Base-by-base conservation (phyloP, 2,329 filamentous ascomycete species). In the Dothideomycetidae sp. region DNA sequence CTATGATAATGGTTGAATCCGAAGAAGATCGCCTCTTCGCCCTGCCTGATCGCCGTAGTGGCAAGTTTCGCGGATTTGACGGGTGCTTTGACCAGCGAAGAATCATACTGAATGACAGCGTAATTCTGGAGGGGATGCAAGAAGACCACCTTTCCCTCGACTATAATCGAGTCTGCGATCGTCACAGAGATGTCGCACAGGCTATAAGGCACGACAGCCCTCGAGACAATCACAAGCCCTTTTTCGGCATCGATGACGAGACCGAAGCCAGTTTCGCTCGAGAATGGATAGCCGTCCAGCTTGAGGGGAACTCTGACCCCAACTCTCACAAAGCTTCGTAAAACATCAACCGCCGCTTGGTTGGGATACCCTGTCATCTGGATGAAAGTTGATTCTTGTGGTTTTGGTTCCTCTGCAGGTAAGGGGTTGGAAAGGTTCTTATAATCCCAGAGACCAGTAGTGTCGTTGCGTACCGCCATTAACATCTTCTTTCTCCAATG, bases 401-500 rank as follows among this genome's bases (percentile, higher is more conserved):
- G 75, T 23, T 80, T 71, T 0, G 81, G 78, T 3, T 78, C 66
- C 11, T 78, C 66, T 0, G 84, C 75, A 15, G 85, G 81, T 10
- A 94, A 64, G 18, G 90, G 69, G 42, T 90, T 81, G 12, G 77
- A 80, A 26, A 98, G 67, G 51, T 93, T 82, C 19, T 72, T 73
- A 51, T 96, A 96, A 58, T 98, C 90, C 92, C 90, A 98, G 5
- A 94, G 63, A 4, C 90, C 92, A 1, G 82, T 82, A 44, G 68
- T 63, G 52, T 98, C 90, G 57, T 98, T 98, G 39, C 90, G 77
- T 37, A 88, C 74, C 3, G 88, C 86, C 50, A 94, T 64, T 52
- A 85, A 79, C 81, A 98, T 96, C 64, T 92, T 92, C 40, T 78
- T 78, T 34, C 84, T 80, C 90, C 90, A 98, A 59, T 98, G 90